phyloP scores from a whole-genome alignment of 768 basidiomycete genomes.

The Phanerodontia chrysosporium region DNA sequence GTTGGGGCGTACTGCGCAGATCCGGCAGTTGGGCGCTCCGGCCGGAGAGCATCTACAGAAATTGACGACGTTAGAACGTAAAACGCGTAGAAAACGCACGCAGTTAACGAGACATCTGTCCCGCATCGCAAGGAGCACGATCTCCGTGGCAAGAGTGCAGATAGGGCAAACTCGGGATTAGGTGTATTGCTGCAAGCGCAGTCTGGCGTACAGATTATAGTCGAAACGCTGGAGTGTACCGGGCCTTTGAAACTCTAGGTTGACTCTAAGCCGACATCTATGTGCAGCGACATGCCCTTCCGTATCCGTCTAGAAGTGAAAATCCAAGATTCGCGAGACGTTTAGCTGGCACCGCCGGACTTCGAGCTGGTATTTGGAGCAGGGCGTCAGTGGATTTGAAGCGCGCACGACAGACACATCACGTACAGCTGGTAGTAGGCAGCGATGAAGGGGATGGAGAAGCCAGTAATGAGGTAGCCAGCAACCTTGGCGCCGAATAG shows the following conservation, averaged over 20 bases:
- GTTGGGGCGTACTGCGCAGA: too few relatives aligned
- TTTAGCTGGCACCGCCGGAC: neutral
- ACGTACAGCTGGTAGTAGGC: constrained; percentile 62
- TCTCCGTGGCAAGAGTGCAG: neutral
- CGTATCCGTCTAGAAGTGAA: neutral
- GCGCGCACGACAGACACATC: neutral
- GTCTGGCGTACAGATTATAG: neutral
- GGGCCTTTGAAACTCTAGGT: neutral
- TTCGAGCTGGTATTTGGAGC: neutral
- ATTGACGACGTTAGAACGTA: too few relatives aligned
- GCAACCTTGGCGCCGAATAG: constrained; percentile 41
- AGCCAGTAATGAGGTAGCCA: constrained; percentile 48
- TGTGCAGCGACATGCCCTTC: neutral
- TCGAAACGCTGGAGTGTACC: neutral
- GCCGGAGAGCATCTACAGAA: too few relatives aligned
- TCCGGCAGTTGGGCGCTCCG: too few relatives aligned
- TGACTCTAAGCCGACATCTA: neutral
- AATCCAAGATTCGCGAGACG: neutral
- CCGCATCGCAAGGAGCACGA: neutral
- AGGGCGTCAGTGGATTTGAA: neutral
- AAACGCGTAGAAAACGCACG: neutral
- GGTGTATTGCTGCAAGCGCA: neutral
- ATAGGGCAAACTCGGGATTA: neutral
- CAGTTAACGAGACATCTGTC: neutral
- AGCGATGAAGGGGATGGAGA: constrained; percentile 65